Evolutionary conservation across 768 basidiomycete genomes (phyloP), one percentile per base, ranked within the genome.

Genomic region (Boletus rubroflammeus): DNA sequence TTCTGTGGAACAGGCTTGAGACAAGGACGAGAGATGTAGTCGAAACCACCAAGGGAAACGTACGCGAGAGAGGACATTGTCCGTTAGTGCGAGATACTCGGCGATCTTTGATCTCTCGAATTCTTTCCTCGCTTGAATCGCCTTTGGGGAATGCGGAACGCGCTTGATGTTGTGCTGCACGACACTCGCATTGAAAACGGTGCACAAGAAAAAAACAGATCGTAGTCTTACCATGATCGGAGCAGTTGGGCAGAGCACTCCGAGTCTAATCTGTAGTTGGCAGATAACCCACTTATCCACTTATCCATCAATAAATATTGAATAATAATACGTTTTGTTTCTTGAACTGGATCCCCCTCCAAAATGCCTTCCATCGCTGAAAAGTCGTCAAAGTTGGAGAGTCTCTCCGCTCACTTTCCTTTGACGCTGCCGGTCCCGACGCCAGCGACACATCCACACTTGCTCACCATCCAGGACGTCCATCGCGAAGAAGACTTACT

Each of bases 401-500:
- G 78, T 13, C 65, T 91, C 31, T 70, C 77, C 14, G 72, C 77
- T 3, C 69, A 78, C 43, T 94, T 98, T 66, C 94, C 96, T 2
- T 74, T 99, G 58, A 90, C 95, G 5, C 79, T 81, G 50, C 96
- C 96, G 17, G 73, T 87, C 49, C 96, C 96, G 14, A 87, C 81
- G 2, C 93, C 93, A 6, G 74, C 79, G 41, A 89, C 87, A 0
- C 84, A 94, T 64, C 80, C 90, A 8, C 76, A 85, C 55, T 78
- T 98, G 54, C 77, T 98, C 61, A 75, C 83, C 7, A 72, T 82
- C 38, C 79, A 82, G 49, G 93, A 98, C 70, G 68, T 97, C 31
- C 80, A 87, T 60, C 85, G 93, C 44, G 96, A 97, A 75, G 96
- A 98, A 72, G 95, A 98, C 73, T 81, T 98, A 7, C 76, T 93